A percentile compares a stretch with the other conserved stretches of the same genome.
phyloP scores from a whole-genome alignment of 164 flowering plant genomes.

The Nelumbo lutea region DNA sequence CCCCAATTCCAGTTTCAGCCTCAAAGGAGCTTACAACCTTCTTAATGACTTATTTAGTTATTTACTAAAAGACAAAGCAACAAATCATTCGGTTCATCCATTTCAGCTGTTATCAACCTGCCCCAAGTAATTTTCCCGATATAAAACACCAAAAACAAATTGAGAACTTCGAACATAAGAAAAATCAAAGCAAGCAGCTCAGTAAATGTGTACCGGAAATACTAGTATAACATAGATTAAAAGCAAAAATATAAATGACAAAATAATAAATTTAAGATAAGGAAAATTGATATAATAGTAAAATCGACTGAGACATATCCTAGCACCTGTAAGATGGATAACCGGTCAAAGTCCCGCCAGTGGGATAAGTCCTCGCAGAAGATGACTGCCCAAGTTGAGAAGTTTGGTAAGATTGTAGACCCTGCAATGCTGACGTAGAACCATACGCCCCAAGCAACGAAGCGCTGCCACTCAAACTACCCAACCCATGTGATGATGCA shows the following conservation, averaged over 20 bases:
- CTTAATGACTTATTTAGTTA: too few species aligned
- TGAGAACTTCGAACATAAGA: not conserved
- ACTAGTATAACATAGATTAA: not conserved
- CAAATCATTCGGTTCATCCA: too few species aligned
- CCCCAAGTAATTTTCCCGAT: too few species aligned
- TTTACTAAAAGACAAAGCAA: too few species aligned
- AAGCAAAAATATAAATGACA: not conserved
- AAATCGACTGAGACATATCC: slow-evolving; percentile 2
- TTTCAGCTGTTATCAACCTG: too few species aligned
- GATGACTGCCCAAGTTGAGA: slow-evolving; percentile 22
- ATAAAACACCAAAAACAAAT: too few species aligned
- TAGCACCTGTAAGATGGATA: slow-evolving; percentile 37
- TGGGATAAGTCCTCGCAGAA: slow-evolving; percentile 6
- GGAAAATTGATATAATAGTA: not conserved
- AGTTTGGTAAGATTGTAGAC: slow-evolving; percentile 25
- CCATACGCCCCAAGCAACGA: slow-evolving; percentile 27
- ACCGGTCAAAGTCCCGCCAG: slow-evolving; percentile 28
- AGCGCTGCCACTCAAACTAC: slow-evolving; percentile 14
- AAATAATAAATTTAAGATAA: not conserved
- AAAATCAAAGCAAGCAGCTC: not conserved
- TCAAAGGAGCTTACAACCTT: too few species aligned
- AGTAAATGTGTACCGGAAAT: not conserved
- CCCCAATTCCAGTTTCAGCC: too few species aligned
- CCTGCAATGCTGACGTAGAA: slow-evolving; percentile 16
- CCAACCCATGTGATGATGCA: slow-evolving; percentile 15